Evolutionary conservation across 192 early-diverging fungal species (phyloP), one percentile per base, ranked within the genome.

Genomic region (Coemansia sp.): DNA sequence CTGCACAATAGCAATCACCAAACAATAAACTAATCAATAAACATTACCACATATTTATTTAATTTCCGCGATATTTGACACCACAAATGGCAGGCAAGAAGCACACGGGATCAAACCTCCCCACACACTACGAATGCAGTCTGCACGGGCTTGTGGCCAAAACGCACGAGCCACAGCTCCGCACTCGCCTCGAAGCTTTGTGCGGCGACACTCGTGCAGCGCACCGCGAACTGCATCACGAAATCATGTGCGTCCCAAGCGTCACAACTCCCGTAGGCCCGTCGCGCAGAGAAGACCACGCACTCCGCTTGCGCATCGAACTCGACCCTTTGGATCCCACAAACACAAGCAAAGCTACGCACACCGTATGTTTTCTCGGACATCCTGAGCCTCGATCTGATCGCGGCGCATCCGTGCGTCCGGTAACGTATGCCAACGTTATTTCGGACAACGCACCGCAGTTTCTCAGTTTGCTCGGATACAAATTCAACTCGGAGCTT

Each of bases 381-480:
- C 84, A 86, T 60, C 90, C 91, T 1, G 92, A 92, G 70, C 88
- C 89, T 12, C 86, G 85, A 25, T 85, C 84, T 5, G 79, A 80
- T 14, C 72, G 84, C 48, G 77, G 83, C 19, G 85, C 84, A 4
- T 88, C 83, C 1, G 87, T 87, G 22, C 83, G 89, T 27, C 87
- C 87, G 5, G 85, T 83, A 7, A 84, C 89, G 24, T 82, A 88
- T 64, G 85, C 87, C 12, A 78, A 82, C 48, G 65, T 85, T 14
- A 24, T 84, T 11, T 71, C 84, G n/a, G 91, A 88, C 14, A 87
- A 92, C 65, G 87, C 84, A 0, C 75, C 89, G 60, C 72, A 84
- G 66, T 90, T 87, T 58, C 83, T 92, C 73, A 82, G 79, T 25
- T 77, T 89, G 41, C 71, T 93, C 9, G 89, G 91, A 8, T 93